Evolutionary conservation across 768 basidiomycete species (phyloP).

Genomic region (Hebeloma cylindrosporum): DNA sequence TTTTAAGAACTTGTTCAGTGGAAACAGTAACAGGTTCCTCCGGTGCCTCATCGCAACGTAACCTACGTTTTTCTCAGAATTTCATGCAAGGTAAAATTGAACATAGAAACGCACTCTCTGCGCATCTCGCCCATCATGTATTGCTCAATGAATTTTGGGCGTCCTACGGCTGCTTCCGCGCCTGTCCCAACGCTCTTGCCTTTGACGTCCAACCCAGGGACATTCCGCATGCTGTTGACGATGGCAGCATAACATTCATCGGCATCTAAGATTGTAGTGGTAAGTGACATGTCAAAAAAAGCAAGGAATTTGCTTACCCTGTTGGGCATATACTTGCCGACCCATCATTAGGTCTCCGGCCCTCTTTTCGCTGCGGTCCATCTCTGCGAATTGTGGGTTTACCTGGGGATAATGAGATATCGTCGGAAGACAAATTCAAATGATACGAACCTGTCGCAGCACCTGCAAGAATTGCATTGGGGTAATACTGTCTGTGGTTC

Average conservation of each 20-base stretch:
- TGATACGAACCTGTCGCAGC: constrained; percentile 52
- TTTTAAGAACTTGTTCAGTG: constrained; percentile 77
- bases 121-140: constrained; percentile 78
- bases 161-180: constrained; percentile 26
- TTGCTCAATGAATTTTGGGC: constrained; percentile 72
- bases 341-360: constrained; percentile 38
- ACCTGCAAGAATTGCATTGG: constrained; percentile 68
- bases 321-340: constrained; percentile 65
- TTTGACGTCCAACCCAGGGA: constrained; percentile 46
- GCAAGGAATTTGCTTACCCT: constrained; percentile 47
- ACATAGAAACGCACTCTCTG: constrained; percentile 49
- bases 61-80: constrained; percentile 39
- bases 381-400: constrained; percentile 90
- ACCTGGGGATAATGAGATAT: constrained; percentile 33
- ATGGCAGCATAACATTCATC: constrained; percentile 88
- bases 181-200: constrained; percentile 34
- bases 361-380: constrained; percentile 44
- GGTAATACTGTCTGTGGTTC: constrained; percentile 72
- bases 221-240: constrained; percentile 67
- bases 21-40: constrained; percentile 69
- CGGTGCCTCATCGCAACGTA: constrained; percentile 79
- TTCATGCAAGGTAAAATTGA: neutral
- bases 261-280: constrained; percentile 53
- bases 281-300: neutral
- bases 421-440: neutral